Conservation (phyloP, 805 yeast species). For the Metschnikowia lachancei region DNA sequence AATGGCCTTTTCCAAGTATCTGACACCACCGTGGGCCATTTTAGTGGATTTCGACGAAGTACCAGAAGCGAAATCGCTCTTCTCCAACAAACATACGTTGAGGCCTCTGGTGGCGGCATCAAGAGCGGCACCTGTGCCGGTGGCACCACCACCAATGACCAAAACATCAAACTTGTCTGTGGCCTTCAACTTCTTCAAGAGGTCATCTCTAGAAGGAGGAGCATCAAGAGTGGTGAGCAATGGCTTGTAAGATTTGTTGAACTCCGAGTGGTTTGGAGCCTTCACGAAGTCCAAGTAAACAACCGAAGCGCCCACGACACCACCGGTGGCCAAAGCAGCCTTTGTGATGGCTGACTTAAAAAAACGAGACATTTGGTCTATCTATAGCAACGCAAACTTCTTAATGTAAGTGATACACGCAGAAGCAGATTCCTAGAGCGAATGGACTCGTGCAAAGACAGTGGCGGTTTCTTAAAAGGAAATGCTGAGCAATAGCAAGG, state of each 20-base stretch:
- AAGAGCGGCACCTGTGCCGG: slow-evolving; percentile 89
- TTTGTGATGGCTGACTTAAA: slow-evolving; percentile 28
- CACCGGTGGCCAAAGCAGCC: slow-evolving; percentile 31
- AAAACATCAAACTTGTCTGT: slow-evolving; percentile 69
- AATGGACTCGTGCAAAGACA: background rate
- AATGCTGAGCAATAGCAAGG: slow-evolving; percentile 3
- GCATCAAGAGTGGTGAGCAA: slow-evolving; percentile 43
- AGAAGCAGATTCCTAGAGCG: background rate
- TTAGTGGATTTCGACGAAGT: slow-evolving; percentile 93
- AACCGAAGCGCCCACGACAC: slow-evolving; percentile 36
- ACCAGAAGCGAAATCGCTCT: slow-evolving; percentile 86
- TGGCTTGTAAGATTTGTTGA: slow-evolving; percentile 37
- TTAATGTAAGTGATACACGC: background rate
- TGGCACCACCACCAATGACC: slow-evolving; percentile 94
- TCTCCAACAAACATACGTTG: slow-evolving; percentile 82
- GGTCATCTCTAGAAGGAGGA: slow-evolving; percentile 57
- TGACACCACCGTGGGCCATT: slow-evolving; percentile 97
- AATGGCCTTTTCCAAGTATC: slow-evolving; percentile 92
- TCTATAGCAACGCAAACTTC: slow-evolving; percentile 1
- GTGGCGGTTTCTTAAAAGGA: slow-evolving; percentile 1
- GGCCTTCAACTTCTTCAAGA: slow-evolving; percentile 37
- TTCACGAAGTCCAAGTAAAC: slow-evolving; percentile 41
- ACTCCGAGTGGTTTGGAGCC: slow-evolving; percentile 30
- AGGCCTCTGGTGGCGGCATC: slow-evolving; percentile 91
- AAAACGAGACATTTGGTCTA: slow-evolving; percentile 18